These are phyloP conservation scores for Rosa multiflora DNA, from an alignment of 306 rosid species.

Conservation along the genomic window DNA sequence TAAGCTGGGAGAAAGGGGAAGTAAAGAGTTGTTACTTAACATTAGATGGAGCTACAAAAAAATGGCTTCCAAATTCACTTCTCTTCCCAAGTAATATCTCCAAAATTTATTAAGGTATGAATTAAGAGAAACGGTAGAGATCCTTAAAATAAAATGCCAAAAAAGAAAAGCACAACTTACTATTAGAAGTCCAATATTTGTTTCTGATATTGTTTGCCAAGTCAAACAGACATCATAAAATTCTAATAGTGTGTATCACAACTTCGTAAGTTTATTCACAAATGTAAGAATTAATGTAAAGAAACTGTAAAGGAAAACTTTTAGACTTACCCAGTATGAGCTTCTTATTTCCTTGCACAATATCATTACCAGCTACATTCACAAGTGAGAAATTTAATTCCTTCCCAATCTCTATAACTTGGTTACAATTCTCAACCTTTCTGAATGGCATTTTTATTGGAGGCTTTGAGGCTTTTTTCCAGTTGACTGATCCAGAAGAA, in stretches of 20 bases:
- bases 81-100: background rate
- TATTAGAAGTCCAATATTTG: background rate
- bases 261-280: background rate
- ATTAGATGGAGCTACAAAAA: background rate
- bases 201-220: background rate
- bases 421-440: slow-evolving; percentile 98
- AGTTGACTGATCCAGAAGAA: slow-evolving; percentile 79
- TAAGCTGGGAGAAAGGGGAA: slow-evolving; percentile 54
- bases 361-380: slow-evolving; percentile 94
- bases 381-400: slow-evolving; percentile 85
- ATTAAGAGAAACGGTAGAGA: background rate
- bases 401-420: slow-evolving; percentile 85
- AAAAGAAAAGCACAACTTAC: background rate
- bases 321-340: slow-evolving; percentile 71
- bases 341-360: slow-evolving; percentile 99
- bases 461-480: slow-evolving; percentile 98
- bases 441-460: slow-evolving; percentile 99
- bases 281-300: background rate
- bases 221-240: background rate
- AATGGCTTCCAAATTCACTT: background rate
- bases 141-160: background rate
- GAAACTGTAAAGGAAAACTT: slow-evolving; percentile 3
- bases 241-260: background rate
- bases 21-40: slow-evolving; percentile 15
- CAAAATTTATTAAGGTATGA: background rate